phyloP scores from a whole-genome alignment of 1,139 yeast genomes.

The Debaryomyces sp. region DNA sequence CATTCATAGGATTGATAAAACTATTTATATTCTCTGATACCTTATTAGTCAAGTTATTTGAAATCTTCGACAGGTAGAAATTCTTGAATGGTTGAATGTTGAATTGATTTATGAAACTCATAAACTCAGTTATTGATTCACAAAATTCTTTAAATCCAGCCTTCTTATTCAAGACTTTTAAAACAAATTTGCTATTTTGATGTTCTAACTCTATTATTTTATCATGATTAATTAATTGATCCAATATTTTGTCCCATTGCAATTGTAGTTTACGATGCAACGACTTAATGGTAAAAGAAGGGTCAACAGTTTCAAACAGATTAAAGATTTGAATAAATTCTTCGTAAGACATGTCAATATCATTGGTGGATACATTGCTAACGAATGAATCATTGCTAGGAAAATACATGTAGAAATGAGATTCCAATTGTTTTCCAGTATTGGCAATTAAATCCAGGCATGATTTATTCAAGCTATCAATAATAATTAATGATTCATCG shows the following conservation, averaged over 20 bases:
- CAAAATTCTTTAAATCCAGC: constrained; percentile 15
- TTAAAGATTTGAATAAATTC: constrained; percentile 17
- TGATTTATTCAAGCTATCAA: constrained; percentile 11
- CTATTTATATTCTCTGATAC: constrained; percentile 33
- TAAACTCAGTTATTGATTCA: constrained; percentile 29
- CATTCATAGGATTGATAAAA: constrained; percentile 22
- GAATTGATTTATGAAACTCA: constrained; percentile 32
- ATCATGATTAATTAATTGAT: constrained; percentile 17
- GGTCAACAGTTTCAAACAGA: constrained; percentile 13
- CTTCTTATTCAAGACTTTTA: constrained; percentile 8
- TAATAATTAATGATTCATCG: constrained; percentile 21
- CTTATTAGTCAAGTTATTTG: constrained; percentile 30
- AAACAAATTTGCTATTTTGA: constrained; percentile 10
- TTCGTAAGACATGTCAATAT: constrained; percentile 12
- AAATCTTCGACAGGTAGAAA: constrained; percentile 32
- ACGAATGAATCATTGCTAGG: constrained; percentile 27
- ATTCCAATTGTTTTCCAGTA: constrained; percentile 11
- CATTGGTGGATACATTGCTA: constrained; percentile 12
- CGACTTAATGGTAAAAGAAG: constrained; percentile 14
- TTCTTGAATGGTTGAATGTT: constrained; percentile 26
- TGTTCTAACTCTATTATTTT: constrained; percentile 17
- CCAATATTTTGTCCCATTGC: constrained; percentile 21
- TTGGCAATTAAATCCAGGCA: constrained; percentile 13
- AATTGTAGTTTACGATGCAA: constrained; percentile 16
- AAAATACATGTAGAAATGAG: constrained; percentile 17